Evolutionary conservation across 371 early-diverging fungal species (phyloP), one percentile per base, ranked within the genome.

Genomic region (Chytridium lagenaria): DNA sequence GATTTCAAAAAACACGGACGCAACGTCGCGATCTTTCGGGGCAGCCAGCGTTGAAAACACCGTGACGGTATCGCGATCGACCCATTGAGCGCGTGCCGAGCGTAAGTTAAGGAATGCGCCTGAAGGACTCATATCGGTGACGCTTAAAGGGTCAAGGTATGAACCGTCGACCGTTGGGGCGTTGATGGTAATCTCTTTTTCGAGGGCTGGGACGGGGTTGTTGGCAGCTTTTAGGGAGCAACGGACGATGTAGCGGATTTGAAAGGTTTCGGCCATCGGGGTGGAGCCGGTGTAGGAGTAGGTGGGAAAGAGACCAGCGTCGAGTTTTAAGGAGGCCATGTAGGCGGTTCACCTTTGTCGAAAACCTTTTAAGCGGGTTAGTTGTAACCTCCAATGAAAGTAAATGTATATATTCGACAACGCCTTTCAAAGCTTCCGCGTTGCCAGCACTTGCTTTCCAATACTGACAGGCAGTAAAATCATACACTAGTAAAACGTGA

Each of bases 301-400:
- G 3, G 66, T 40, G 3, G 66, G 66, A 33, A 66, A 66, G 30
- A 66, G 66, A 28, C 49, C 49, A 2, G 66, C 19, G 26, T 38
- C 44, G 49, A 66, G 38, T 33, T 66, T 66, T 3, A 66, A 30
- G 28, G 49, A 15, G 40, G 66, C 66, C 49, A 40, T 38, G 44
- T 66, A 66, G 40, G 66, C 66, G 33, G 66, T 33, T 38, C 66
- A 16, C 66, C 66, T 33, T 66, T 66, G 15, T 66, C 66, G 22
- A 66, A 66, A 38, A 66, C 30, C 66, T 66, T n/a, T n/a, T n/a
- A n/a, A n/a, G 55, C 7, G 44, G 44, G 7, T 44, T 44, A 12
- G 44, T 19, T 7, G 44, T 12, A 44, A 44, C 44, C 7, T 12
- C 44, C 12, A 44, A 19, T 44, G 44, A 28, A 15, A 10, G 10